phyloP scores from a whole-genome alignment of 2,329 filamentous ascomycete genomes.

The Alternaria ethzedia region DNA sequence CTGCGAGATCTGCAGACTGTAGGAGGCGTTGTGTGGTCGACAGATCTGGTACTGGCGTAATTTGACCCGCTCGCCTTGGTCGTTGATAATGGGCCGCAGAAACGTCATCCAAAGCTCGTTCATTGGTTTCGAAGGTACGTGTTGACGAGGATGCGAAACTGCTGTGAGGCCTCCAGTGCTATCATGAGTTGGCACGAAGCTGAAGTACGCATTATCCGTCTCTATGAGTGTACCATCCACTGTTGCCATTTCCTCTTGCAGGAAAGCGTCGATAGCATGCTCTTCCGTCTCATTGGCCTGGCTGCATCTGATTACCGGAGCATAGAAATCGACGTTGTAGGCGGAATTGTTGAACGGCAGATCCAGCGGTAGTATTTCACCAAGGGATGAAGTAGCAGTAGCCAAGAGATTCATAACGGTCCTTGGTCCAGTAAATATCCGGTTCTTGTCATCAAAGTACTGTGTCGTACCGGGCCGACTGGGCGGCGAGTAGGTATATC shows the following conservation, averaged over 20 bases:
- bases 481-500: neutral
- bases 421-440: neutral
- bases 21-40: neutral
- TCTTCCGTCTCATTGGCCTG: neutral
- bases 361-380: neutral
- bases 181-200: neutral
- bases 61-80: slow-evolving; percentile 3
- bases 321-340: neutral
- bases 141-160: neutral
- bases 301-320: neutral
- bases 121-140: neutral
- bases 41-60: slow-evolving; percentile 21
- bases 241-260: neutral
- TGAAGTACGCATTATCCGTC: neutral
- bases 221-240: neutral
- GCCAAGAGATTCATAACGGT: neutral
- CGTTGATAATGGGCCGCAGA: neutral
- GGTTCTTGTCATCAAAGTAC: neutral
- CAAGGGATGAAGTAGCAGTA: neutral
- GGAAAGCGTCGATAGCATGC: neutral
- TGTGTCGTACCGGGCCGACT: neutral
- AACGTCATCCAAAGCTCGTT: slow-evolving; percentile 22
- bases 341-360: neutral
- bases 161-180: neutral
- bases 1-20: neutral